These are phyloP conservation scores for Nothophoma quercina DNA, from an alignment of 2,329 filamentous ascomycete species.

Conservation along the genomic window DNA sequence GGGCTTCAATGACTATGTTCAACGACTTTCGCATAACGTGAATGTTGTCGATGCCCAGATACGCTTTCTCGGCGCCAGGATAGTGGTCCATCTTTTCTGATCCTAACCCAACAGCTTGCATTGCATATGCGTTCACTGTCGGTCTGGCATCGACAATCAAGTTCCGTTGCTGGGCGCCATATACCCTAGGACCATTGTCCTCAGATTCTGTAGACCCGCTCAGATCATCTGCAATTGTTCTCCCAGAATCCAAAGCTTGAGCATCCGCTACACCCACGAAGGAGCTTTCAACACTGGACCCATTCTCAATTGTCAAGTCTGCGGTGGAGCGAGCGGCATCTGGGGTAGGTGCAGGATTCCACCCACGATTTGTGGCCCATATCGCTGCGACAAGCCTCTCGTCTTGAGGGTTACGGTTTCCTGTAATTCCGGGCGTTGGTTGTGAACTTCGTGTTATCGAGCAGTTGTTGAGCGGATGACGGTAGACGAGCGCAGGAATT, in stretches of 20 bases:
- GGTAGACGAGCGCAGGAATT: slow-evolving; percentile 88
- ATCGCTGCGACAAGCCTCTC: slow-evolving; percentile 93
- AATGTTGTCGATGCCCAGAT: slow-evolving; percentile 96
- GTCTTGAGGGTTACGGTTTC: slow-evolving; percentile 92
- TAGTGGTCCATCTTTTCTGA: slow-evolving; percentile 99
- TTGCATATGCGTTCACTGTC: slow-evolving; percentile 91
- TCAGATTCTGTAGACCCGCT: slow-evolving; percentile 49
- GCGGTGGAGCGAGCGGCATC: slow-evolving; percentile 30
- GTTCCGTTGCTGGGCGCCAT: slow-evolving; percentile 92
- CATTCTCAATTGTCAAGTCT: slow-evolving; percentile 44
- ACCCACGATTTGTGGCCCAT: slow-evolving; percentile 70
- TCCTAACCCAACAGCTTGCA: slow-evolving; percentile 90
- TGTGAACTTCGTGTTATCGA: slow-evolving; percentile 96
- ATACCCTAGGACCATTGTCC: slow-evolving; percentile 60
- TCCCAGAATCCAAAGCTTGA: slow-evolving; percentile 24
- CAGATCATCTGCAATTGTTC: slow-evolving; percentile 37
- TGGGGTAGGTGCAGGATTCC: slow-evolving; percentile 37
- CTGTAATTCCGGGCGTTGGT: slow-evolving; percentile 83
- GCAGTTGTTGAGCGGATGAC: slow-evolving; percentile 97
- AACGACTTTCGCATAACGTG: slow-evolving; percentile 96
- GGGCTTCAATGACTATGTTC: slow-evolving; percentile 82
- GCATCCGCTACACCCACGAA: slow-evolving; percentile 43
- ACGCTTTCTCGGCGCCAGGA: slow-evolving; percentile 87
- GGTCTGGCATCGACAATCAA: slow-evolving; percentile 95
- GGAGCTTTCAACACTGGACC: slow-evolving; percentile 45